Base-by-base conservation (phyloP, 1,284 basidiomycete genomes). In the Taiwanofungus camphoratus region DNA sequence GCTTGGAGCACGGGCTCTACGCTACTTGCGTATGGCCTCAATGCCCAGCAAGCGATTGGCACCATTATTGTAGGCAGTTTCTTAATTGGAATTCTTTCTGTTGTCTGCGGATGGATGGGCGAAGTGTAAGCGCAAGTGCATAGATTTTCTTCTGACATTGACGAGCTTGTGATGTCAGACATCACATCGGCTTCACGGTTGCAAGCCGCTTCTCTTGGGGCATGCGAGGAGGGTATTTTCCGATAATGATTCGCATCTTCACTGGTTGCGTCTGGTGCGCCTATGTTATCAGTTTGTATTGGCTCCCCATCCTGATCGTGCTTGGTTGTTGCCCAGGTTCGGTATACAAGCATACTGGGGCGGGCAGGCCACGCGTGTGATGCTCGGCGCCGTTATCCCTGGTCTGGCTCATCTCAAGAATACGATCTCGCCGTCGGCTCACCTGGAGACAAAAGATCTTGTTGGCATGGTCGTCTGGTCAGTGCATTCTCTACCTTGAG, bases 101-200 rank as follows among this genome's bases (percentile, higher is more conserved):
- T 45, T 12, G 35, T 38, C 23, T 45, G 43, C 13, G 43, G 43
- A 7, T 45, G 38, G 43, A 45, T 45, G 38, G 43, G 43, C 15
- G 43, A 45, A 20, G 31, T 34, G 41, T 43, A 37, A n/a, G 18
- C 12, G 5, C 13, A 15, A 19, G 20, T 15, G 1, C 16, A 19
- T 12, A 22, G 22, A 8, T 5, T 8, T 11, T 19, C 3, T 11
- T 15, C 20, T 22, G 11, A 13, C 15, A 8, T 33, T 33, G 8
- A 16, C 6, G 16, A 7, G 31, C 31, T 7, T 33, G 11, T 33
- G 11, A 8, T 33, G 12, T 5, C 18, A 45, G 43, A 20, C 43
- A 45, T 13, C 43, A 45, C 16, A 45, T 45, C 15, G 43, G 43
- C 12, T 45, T 45, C 43, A 45, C 43, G 11, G 43, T 45, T 24